Evolutionary conservation across 495 filamentous ascomycete genomes (phyloP).

Genomic region (Tuber brumale): DNA sequence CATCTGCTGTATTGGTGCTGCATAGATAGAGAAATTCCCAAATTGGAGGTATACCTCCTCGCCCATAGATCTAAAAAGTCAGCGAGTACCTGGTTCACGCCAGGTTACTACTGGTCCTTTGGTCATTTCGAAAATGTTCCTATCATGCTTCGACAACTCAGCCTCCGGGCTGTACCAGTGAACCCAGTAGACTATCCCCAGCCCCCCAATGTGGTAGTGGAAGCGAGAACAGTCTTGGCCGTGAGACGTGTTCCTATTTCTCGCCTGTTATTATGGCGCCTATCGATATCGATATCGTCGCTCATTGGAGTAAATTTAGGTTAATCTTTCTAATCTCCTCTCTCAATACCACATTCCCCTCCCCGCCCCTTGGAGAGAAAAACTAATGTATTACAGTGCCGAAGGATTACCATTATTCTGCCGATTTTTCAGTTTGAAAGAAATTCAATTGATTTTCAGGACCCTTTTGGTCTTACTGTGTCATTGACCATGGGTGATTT

Average conservation of each 20-base stretch:
- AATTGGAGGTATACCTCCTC: not conserved
- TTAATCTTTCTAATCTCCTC: not conserved
- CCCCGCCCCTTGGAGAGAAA: not conserved
- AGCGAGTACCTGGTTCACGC: not conserved
- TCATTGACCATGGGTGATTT: not conserved
- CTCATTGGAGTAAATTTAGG: not conserved
- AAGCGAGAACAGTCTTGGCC: not conserved
- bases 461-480: not conserved
- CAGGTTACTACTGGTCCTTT: too few relatives aligned
- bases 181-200: not conserved
- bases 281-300: not conserved
- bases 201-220: not conserved
- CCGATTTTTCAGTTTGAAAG: not conserved
- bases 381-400: not conserved
- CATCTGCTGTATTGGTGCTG: not conserved
- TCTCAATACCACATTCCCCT: not conserved
- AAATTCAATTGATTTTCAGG: not conserved
- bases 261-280: not conserved
- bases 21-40: not conserved
- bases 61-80: not conserved
- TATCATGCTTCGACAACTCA: not conserved
- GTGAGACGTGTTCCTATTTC: not conserved
- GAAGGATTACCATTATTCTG: not conserved
- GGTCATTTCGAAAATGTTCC: not conserved
- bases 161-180: not conserved